A percentile compares a stretch with the other conserved stretches of the same genome.
Evolutionary conservation across 2,329 filamentous ascomycete species (phyloP).

Genomic region (Aspergillus versicolor): DNA sequence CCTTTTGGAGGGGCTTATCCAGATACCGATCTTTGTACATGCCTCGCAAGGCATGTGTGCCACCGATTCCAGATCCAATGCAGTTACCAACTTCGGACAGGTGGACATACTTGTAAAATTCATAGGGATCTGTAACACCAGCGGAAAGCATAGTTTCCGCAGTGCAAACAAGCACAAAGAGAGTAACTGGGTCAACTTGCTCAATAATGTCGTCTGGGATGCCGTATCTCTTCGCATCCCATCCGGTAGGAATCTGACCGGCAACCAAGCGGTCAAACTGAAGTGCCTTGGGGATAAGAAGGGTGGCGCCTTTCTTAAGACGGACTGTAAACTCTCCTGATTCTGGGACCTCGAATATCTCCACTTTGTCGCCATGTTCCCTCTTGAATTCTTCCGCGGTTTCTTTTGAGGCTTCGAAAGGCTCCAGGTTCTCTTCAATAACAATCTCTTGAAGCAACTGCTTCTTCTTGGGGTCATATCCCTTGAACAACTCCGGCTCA

Average conservation of each 20-base stretch:
- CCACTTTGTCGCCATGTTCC: slow-evolving; percentile 95
- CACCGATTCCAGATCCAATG: slow-evolving; percentile 97
- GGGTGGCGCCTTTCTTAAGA: slow-evolving; percentile 89
- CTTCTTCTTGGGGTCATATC: slow-evolving; percentile 98
- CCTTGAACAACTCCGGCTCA: slow-evolving; percentile 93
- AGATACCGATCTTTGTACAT: slow-evolving; percentile 99
- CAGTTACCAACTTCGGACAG: slow-evolving; percentile 98
- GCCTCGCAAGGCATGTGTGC: slow-evolving; percentile 83
- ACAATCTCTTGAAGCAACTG: slow-evolving; percentile 97
- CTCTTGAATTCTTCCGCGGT: slow-evolving; percentile 96
- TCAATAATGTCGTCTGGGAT: slow-evolving; percentile 96
- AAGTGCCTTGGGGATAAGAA: slow-evolving; percentile 95
- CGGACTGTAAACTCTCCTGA: slow-evolving; percentile 93
- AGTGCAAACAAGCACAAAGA: slow-evolving; percentile 92
- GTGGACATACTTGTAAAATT: slow-evolving; percentile 99
- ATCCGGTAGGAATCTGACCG: slow-evolving; percentile 93
- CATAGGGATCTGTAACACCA: slow-evolving; percentile 97
- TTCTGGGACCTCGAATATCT: slow-evolving; percentile 92
- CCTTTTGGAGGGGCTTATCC: slow-evolving; percentile 96
- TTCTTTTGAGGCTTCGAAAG: slow-evolving; percentile 96
- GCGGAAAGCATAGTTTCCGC: slow-evolving; percentile 86
- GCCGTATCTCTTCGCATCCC: slow-evolving; percentile 95
- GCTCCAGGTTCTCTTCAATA: slow-evolving; percentile 93
- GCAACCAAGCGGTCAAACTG: slow-evolving; percentile 96
- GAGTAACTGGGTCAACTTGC: slow-evolving; percentile 93